Percentiles rank a stretch among this genome's conserved stretches.
Evolutionary conservation across 768 basidiomycete species (phyloP).

Genomic region (Boletellus ananiceps): DNA sequence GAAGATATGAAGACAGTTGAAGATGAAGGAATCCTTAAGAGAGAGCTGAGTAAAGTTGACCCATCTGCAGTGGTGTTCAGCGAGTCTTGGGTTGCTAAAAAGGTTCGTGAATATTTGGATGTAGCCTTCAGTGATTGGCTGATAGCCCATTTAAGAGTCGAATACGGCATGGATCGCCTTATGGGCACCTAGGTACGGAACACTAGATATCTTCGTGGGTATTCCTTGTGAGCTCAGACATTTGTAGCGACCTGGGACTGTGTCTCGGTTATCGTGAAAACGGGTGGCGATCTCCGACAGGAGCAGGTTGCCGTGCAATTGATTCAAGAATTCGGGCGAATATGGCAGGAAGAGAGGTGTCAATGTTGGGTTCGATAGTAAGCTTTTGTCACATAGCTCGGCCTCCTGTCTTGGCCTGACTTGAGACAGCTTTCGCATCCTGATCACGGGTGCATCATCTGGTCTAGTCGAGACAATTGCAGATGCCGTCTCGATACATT

Average conservation of each 20-base stretch:
- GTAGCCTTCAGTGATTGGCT: background rate
- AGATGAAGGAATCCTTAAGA: slow-evolving; percentile 90
- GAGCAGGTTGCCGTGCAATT: slow-evolving; percentile 97
- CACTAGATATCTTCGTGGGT: slow-evolving; percentile 12
- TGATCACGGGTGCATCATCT: slow-evolving; percentile 90
- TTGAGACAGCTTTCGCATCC: slow-evolving; percentile 79
- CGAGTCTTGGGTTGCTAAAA: slow-evolving; percentile 93
- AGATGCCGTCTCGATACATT: slow-evolving; percentile 97
- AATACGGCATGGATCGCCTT: slow-evolving; percentile 90
- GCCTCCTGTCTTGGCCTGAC: background rate
- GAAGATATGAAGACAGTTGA: slow-evolving; percentile 63
- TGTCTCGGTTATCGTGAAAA: slow-evolving; percentile 97
- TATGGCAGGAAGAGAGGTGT: slow-evolving; percentile 93
- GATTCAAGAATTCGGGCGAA: slow-evolving; percentile 86
- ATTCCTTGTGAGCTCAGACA: slow-evolving; percentile 7
- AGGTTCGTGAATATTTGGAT: slow-evolving; percentile 43
- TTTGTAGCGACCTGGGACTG: slow-evolving; percentile 74
- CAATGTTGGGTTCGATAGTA: slow-evolving; percentile 93
- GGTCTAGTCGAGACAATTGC: slow-evolving; percentile 98
- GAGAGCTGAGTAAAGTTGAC: slow-evolving; percentile 91
- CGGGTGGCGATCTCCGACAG: slow-evolving; percentile 92
- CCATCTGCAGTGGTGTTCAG: slow-evolving; percentile 94
- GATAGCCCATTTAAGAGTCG: slow-evolving; percentile 46
- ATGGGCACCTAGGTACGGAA: slow-evolving; percentile 81
- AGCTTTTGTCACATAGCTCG: slow-evolving; percentile 21